Percentiles rank a stretch among this genome's conserved stretches.
Conservation (phyloP, 345 rosid genomes). For the Arabidopsis arenosa region DNA sequence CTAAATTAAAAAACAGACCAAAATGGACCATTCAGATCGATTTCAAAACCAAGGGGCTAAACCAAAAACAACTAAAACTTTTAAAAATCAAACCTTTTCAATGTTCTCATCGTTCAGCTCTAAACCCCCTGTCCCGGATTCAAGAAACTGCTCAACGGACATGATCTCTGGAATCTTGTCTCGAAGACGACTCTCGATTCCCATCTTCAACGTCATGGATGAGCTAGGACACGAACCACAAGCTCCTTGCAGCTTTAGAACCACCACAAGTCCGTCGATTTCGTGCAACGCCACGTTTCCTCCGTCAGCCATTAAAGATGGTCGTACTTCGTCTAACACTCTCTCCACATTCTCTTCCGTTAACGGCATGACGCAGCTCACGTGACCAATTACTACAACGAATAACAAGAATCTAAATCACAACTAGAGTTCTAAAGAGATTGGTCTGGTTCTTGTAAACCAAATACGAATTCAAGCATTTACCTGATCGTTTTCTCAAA, state of each 20-base stretch:
- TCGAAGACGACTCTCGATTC: constrained; percentile 83
- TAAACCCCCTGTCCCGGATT: constrained; percentile 72
- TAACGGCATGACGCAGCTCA: constrained; percentile 68
- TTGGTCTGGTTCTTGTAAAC: not conserved
- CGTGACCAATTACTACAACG: constrained; percentile 45
- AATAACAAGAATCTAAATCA: constrained; percentile 26
- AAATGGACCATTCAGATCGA: not conserved
- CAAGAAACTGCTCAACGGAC: constrained; percentile 86
- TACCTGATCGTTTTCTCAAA: constrained; percentile 51
- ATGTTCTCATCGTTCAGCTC: constrained; percentile 78
- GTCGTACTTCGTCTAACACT: constrained; percentile 84
- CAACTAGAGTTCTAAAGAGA: not conserved
- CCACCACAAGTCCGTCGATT: constrained; percentile 94
- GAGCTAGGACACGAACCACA: constrained; percentile 99
- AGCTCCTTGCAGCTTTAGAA: constrained; percentile 89
- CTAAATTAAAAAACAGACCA: constrained; percentile 45
- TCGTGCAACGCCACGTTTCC: constrained; percentile 94
- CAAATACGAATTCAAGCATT: not conserved
- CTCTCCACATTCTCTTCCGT: constrained; percentile 95
- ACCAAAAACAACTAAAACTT: not conserved
- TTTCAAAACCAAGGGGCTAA: not conserved
- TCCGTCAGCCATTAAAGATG: constrained; percentile 92
- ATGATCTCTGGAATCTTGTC: constrained; percentile 93
- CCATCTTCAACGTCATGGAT: constrained; percentile 92
- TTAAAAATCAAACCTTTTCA: constrained; percentile 63